These are phyloP conservation scores for Simplicillium aogashimaense DNA, from an alignment of 2,329 filamentous ascomycete genomes.

Conservation along the genomic window DNA sequence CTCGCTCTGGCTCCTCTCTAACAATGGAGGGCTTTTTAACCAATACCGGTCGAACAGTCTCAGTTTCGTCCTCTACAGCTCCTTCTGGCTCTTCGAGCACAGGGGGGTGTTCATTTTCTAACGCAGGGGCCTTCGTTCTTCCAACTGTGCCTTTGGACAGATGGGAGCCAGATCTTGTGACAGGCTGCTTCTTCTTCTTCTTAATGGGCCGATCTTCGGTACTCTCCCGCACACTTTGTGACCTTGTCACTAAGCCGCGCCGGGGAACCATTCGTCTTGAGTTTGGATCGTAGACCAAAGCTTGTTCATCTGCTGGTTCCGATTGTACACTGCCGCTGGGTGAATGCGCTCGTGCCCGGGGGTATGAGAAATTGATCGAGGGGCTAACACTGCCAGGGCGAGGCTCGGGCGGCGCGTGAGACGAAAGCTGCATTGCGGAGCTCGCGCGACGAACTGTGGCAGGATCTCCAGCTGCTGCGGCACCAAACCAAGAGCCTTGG, in stretches of 20 bases:
- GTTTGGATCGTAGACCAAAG: slow-evolving; percentile 55
- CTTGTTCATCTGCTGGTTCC: slow-evolving; percentile 18
- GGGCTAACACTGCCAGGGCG: slow-evolving; percentile 37
- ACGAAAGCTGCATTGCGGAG: slow-evolving; percentile 23
- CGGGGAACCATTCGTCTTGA: slow-evolving; percentile 51
- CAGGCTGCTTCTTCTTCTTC: slow-evolving; percentile 27
- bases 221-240: slow-evolving; percentile 27
- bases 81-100: not conserved
- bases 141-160: slow-evolving; percentile 43
- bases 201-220: slow-evolving; percentile 15
- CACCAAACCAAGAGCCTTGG: slow-evolving; percentile 38
- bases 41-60: slow-evolving; percentile 5
- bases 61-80: not conserved
- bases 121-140: slow-evolving; percentile 36
- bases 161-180: slow-evolving; percentile 32
- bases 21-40: slow-evolving; percentile 33
- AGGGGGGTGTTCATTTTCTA: slow-evolving; percentile 18
- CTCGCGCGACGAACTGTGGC: slow-evolving; percentile 35
- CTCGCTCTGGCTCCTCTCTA: slow-evolving; percentile 32
- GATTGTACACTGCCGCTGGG: slow-evolving; percentile 10
- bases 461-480: slow-evolving; percentile 30
- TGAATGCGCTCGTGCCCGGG: slow-evolving; percentile 32
- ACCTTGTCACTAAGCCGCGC: slow-evolving; percentile 29
- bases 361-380: slow-evolving; percentile 52
- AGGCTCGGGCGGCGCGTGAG: slow-evolving; percentile 18